Evolutionary conservation across 225 moss, liverwort and hornwort species (phyloP), one percentile per base, ranked within the genome.

Genomic region (Asterella californica): DNA sequence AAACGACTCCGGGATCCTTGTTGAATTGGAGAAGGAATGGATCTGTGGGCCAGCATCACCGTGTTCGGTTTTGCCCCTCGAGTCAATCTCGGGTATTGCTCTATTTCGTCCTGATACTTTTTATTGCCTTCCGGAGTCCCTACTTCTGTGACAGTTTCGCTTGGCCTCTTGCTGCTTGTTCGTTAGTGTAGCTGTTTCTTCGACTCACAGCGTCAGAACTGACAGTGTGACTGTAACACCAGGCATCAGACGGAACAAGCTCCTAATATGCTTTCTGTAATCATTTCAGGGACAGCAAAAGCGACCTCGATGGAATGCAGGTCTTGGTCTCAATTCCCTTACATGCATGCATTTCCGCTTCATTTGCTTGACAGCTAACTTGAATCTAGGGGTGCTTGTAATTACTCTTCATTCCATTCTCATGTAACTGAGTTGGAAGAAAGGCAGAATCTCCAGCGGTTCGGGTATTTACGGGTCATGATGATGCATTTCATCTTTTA

Each of bases 41-140:
- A 62, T 33, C 62, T 15, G 63, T 27, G 18, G 47, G 47, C 18
- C 63, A 34, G 10, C 45, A 65, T 38, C 63, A 64, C 48, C 61
- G 77, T 37, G 10, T 65, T 65, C 77, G 42, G 27, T 15, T 77
- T 17, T 48, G 27, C 64, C 24, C 62, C 77, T 38, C 64, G 62
- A 65, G 77, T 53, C 45, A 77, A 22, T 47, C 63, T 77, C 46
- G 64, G 77, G 77, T 77, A 77, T 25, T 30, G 27, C 27, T 77
- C 64, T n/a, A n/a, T n/a, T n/a, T 1, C 71, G 21, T 30, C 27
- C 10, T 27, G 10, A 7, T 42, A 10, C n/a, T 2, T 71, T 37
- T 25, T 1, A 25, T 36, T 10, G 46, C 25, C 10, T 67, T 37
- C 24, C 10, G 15, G 38, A 45, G 24, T 71, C 25, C 17, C 15